A percentile compares a stretch with the other conserved stretches of the same genome.
Evolutionary conservation across 768 basidiomycete genomes (phyloP).

Genomic region (Russula olivacea): DNA sequence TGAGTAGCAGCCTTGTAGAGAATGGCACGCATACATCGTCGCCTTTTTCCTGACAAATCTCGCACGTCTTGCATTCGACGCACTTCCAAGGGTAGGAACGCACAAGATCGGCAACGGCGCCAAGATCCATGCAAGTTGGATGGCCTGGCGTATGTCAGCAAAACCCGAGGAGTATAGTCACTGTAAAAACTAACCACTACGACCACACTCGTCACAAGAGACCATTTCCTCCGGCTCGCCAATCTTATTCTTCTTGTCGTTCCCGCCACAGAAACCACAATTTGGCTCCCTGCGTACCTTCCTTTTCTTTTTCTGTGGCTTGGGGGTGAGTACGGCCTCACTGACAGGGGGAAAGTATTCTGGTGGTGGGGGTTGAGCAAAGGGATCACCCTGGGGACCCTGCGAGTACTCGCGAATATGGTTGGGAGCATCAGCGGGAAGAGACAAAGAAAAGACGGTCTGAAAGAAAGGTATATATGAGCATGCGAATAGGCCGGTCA

Average conservation of each 20-base stretch:
- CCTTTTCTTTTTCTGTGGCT: conserved; percentile 43
- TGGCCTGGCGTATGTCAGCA: conserved; percentile 50
- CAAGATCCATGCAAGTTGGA: conserved; percentile 73
- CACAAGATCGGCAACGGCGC: conserved; percentile 53
- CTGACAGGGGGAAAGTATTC: conserved; percentile 46
- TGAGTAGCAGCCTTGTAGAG: conserved; percentile 17
- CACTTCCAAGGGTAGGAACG: conserved; percentile 80
- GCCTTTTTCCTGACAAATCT: conserved; percentile 77
- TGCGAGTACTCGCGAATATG: conserved; percentile 51
- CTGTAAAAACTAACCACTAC: conserved; percentile 56
- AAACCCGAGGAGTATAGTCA: background rate
- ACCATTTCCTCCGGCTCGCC: conserved; percentile 62
- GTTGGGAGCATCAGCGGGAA: conserved; percentile 20
- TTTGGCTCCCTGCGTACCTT: conserved; percentile 49
- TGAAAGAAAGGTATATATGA: conserved; percentile 17
- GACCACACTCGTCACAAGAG: conserved; percentile 75
- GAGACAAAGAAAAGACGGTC: conserved; percentile 19
- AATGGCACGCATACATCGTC: conserved; percentile 65
- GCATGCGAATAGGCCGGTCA: conserved; percentile 15
- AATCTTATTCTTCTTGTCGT: conserved; percentile 51
- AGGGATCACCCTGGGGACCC: conserved; percentile 78
- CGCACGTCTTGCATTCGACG: conserved; percentile 87
- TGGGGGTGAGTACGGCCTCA: conserved; percentile 35
- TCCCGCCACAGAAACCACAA: conserved; percentile 77
- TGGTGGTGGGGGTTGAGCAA: conserved; percentile 57